Conservation (phyloP, 257 asterid species). For the Solanum sejunctum region DNA sequence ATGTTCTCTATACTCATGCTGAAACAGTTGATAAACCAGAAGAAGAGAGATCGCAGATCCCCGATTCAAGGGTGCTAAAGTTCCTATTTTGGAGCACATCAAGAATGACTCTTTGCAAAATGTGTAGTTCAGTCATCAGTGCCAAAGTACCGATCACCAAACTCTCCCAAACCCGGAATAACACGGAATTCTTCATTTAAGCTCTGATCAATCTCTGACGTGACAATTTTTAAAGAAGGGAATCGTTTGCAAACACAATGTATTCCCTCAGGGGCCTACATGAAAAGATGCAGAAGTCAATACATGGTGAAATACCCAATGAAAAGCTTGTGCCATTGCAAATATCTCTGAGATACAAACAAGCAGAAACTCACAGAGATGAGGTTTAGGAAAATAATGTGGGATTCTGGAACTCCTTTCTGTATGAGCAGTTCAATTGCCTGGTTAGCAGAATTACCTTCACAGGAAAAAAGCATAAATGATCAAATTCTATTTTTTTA, state of each 20-base stretch:
- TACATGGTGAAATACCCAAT: not conserved
- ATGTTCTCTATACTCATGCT: not conserved
- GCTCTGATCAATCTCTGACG: slow-evolving; percentile 78
- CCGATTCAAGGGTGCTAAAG: not conserved
- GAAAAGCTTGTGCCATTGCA: not conserved
- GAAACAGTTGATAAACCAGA: not conserved
- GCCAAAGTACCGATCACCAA: slow-evolving; percentile 98
- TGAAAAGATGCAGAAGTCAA: not conserved
- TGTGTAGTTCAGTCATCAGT: slow-evolving; percentile 41
- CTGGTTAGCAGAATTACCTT: slow-evolving; percentile 98
- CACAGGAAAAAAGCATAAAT: not conserved
- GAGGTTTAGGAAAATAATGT: slow-evolving; percentile 91
- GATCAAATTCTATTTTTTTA: not conserved
- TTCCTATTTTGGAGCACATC: slow-evolving; percentile 13
- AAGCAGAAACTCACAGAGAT: slow-evolving; percentile 61
- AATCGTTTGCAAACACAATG: slow-evolving; percentile 81
- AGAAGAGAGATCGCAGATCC: not conserved
- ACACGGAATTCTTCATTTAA: slow-evolving; percentile 63
- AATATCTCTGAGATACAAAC: not conserved
- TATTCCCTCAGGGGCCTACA: slow-evolving; percentile 94
- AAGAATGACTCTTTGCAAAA: not conserved
- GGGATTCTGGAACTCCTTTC: slow-evolving; percentile 98
- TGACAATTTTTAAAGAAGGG: slow-evolving; percentile 79
- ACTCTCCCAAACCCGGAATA: slow-evolving; percentile 92
- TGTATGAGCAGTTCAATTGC: slow-evolving; percentile 86